phyloP scores from a whole-genome alignment of 148 eudicot species.

The Limonium bicolor region DNA sequence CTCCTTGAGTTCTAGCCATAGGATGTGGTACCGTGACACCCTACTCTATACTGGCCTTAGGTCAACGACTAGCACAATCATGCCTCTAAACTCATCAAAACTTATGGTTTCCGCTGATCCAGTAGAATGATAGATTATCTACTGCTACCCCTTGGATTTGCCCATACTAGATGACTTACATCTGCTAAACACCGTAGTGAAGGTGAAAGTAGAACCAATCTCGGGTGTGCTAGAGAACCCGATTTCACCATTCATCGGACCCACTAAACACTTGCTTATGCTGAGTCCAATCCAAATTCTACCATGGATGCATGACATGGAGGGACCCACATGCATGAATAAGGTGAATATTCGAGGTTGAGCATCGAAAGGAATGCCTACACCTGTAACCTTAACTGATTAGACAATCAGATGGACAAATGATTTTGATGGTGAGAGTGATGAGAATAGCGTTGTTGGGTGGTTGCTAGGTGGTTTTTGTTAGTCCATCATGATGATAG shows the following conservation, averaged over 20 bases:
- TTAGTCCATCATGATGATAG: no score
- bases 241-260: slow-evolving; percentile 87
- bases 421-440: no score
- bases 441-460: no score
- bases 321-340: slow-evolving; percentile 97
- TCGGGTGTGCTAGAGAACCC: slow-evolving; percentile 63
- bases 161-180: slow-evolving; percentile 23
- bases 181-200: slow-evolving; percentile 38
- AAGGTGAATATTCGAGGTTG: slow-evolving; percentile 66
- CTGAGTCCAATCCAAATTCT: slow-evolving; percentile 98
- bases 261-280: slow-evolving; percentile 76
- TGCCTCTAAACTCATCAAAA: slow-evolving; percentile 49
- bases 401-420: no score
- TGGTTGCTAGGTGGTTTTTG: no score
- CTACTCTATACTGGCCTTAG: slow-evolving; percentile 41
- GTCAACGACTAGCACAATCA: slow-evolving; percentile 62
- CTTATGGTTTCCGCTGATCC: no score
- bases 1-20: slow-evolving; percentile 53
- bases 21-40: slow-evolving; percentile 70
- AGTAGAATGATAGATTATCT: slow-evolving; percentile 27
- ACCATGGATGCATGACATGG: slow-evolving; percentile 83
- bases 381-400: slow-evolving; percentile 93
- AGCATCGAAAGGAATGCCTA: slow-evolving; percentile 65
- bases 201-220: slow-evolving; percentile 74
- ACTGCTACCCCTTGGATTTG: no score